A percentile compares a stretch with the other conserved stretches of the same genome.
phyloP scores from a whole-genome alignment of 768 basidiomycete genomes.

The Trametes elegans region DNA sequence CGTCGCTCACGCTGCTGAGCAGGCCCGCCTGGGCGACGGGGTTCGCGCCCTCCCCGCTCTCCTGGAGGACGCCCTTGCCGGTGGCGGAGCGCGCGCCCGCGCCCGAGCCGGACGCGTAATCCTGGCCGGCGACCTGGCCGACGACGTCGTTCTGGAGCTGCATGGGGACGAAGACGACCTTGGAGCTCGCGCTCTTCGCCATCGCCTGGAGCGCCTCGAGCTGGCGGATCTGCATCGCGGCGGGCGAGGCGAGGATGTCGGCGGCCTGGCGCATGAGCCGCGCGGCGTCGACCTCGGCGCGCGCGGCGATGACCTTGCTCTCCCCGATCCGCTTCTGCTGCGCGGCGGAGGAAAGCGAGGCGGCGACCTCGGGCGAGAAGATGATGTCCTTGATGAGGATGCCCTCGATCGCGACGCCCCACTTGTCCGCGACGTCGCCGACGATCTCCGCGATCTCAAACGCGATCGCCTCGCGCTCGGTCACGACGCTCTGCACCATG shows the following conservation, averaged over 20 bases:
- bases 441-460: slow-evolving; percentile 97
- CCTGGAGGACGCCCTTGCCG: slow-evolving; percentile 10
- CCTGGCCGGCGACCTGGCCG: slow-evolving; percentile 40
- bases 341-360: slow-evolving; percentile 90
- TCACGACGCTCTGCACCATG: slow-evolving; percentile 93
- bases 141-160: slow-evolving; percentile 76
- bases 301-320: slow-evolving; percentile 92
- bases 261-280: slow-evolving; percentile 96
- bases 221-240: slow-evolving; percentile 98
- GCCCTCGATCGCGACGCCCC: slow-evolving; percentile 96
- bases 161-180: slow-evolving; percentile 95
- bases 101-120: slow-evolving; percentile 25
- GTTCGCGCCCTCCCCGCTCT: slow-evolving; percentile 41
- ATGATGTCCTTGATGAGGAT: slow-evolving; percentile 96
- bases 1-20: slow-evolving; percentile 48
- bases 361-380: slow-evolving; percentile 87
- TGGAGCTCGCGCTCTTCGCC: slow-evolving; percentile 85
- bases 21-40: slow-evolving; percentile 48
- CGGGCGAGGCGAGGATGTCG: slow-evolving; percentile 90
- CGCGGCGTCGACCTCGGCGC: slow-evolving; percentile 94
- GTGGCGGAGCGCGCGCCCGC: too few relatives aligned
- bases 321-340: slow-evolving; percentile 98
- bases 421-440: slow-evolving; percentile 87
- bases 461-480: slow-evolving; percentile 95
- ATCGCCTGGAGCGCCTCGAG: slow-evolving; percentile 94